Base-by-base conservation (phyloP, 345 rosid genomes). In the Lepidium sativum region DNA sequence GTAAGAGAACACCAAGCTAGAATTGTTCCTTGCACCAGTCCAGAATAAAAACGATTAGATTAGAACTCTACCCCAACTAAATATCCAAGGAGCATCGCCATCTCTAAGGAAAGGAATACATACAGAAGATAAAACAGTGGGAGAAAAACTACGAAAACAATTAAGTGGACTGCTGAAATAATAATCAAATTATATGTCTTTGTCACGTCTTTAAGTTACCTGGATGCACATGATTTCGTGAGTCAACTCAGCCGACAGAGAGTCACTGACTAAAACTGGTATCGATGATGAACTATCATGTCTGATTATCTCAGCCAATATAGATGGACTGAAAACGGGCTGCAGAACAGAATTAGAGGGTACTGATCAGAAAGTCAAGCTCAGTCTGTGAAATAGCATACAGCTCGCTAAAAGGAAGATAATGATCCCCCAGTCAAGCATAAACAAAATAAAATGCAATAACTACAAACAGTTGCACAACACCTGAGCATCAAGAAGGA, bases 401-500 rank as follows among this genome's bases (percentile, higher is more conserved):
- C 34, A 41, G 25, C 27, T 39, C 41, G 47, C 53, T 32, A 34
- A 60, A 32, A 44, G 35, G 20, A 31, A 23, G 12, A 16, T 9
- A 44, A 63, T 37, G 45, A 27, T 49, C 35, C 10, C 40, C 9
- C 43, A 33, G 47, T 16, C 35, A 31, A 44, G 12, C 23, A 14
- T 20, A 18, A 40, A 52, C 8, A 9, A 31, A 41, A 45, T 37
- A 18, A 21, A 44, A 45, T 7, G 37, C 12, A 20, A 43, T 39
- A 32, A 53, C 2, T 47, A 9, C 14, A 27, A 29, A 9, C 9
- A 17, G 13, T 10, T 14, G 33, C 15, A 49, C 9, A 69, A 70
- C 75, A 84, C 96, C 92, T 82, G 96, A 13, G 83, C 80, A 73
- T 88, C 96, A 16, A 88, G 96, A 70, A 88, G 94, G 33, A 89